Conservation (phyloP, 1,284 basidiomycete species). For the Marasmius fiardii region DNA sequence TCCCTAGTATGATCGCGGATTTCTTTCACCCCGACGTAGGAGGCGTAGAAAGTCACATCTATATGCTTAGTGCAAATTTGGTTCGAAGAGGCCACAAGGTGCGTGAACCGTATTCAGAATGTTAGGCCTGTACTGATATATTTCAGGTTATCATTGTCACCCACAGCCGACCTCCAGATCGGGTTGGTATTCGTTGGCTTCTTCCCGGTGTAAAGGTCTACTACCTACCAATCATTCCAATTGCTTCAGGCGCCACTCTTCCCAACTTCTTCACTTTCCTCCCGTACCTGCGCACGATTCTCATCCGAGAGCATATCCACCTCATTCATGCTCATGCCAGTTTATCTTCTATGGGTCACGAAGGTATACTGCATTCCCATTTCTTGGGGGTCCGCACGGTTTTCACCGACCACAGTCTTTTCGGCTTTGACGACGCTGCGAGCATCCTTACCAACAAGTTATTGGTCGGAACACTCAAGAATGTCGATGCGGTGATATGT, state of each 20-base stretch:
- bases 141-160: constrained; percentile 90
- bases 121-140: constrained; percentile 4
- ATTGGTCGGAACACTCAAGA: constrained; percentile 80
- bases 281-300: constrained; percentile 87
- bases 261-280: constrained; percentile 94
- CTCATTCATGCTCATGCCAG: constrained; percentile 93
- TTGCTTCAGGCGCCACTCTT: constrained; percentile 88
- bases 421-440: constrained; percentile 94
- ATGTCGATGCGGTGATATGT: constrained; percentile 93
- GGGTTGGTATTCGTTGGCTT: constrained; percentile 88
- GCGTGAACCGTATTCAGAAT: constrained; percentile 7
- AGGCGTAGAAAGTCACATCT: constrained; percentile 97
- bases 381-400: constrained; percentile 83
- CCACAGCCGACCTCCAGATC: constrained; percentile 83
- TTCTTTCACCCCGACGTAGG: constrained; percentile 96
- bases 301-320: constrained; percentile 84
- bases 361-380: constrained; percentile 88
- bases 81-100: constrained; percentile 86
- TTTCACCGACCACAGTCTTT: constrained; percentile 97
- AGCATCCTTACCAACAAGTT: constrained; percentile 98
- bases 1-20: constrained; percentile 86
- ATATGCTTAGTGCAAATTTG: constrained; percentile 86
- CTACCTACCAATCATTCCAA: constrained; percentile 85
- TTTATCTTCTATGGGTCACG: constrained; percentile 87
- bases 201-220: constrained; percentile 89